Evolutionary conservation across 495 filamentous ascomycete species (phyloP).

Genomic region (Aspergillus egyptiacus): DNA sequence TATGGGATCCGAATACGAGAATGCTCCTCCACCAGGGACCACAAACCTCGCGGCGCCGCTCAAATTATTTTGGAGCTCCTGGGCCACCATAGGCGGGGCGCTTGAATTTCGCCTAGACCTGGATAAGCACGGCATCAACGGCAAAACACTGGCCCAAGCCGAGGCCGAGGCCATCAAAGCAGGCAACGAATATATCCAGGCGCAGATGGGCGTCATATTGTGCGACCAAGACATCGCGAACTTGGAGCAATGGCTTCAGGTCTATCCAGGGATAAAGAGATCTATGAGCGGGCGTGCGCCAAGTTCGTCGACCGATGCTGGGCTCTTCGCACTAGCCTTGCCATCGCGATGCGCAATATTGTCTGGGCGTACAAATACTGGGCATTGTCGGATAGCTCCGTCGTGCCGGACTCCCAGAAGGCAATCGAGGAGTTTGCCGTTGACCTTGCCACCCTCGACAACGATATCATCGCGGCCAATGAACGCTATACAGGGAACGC

Average conservation of each 20-base stretch:
- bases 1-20: too few species aligned
- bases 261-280: background rate
- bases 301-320: background rate
- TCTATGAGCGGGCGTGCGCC: background rate
- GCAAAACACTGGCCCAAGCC: background rate
- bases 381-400: background rate
- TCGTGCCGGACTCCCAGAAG: background rate
- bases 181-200: background rate
- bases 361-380: conserved; percentile 8
- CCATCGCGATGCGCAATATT: conserved; percentile 1
- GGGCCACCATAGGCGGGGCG: background rate
- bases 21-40: too few species aligned
- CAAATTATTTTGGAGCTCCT: too few species aligned
- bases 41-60: too few species aligned
- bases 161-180: background rate
- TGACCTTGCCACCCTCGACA: background rate
- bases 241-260: background rate
- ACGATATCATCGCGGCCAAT: background rate
- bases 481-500: background rate
- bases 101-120: background rate
- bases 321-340: background rate
- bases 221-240: background rate
- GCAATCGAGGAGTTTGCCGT: background rate
- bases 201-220: background rate
- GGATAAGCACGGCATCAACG: background rate